These are phyloP conservation scores for Penicillium verrucosum DNA, from an alignment of 2,329 filamentous ascomycete species.

Conservation along the genomic window DNA sequence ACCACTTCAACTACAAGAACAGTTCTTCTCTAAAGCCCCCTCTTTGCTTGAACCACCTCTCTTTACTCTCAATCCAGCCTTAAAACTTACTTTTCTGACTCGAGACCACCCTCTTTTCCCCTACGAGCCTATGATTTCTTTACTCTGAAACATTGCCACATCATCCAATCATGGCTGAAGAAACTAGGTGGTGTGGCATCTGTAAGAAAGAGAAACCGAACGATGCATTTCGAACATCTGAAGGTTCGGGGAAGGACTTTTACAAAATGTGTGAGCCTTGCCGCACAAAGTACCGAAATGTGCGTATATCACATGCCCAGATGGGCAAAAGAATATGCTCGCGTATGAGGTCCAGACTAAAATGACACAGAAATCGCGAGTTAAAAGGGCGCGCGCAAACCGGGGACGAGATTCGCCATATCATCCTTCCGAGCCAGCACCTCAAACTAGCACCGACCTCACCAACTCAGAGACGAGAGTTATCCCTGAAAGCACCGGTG, in stretches of 20 bases:
- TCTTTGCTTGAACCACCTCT: neutral
- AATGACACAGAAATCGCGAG: neutral
- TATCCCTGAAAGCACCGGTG: neutral
- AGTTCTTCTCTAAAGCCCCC: neutral
- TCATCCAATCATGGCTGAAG: neutral
- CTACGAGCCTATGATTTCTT: no score
- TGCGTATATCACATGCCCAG: neutral
- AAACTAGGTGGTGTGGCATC: neutral
- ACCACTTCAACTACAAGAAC: neutral
- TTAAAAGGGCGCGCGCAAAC: neutral
- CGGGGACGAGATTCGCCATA: neutral
- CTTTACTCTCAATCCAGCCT: neutral
- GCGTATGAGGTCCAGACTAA: neutral
- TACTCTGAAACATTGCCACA: neutral
- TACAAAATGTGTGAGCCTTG: neutral
- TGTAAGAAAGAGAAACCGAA: neutral
- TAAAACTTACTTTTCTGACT: neutral
- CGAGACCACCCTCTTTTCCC: no score
- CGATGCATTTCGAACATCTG: neutral
- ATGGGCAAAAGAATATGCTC: neutral
- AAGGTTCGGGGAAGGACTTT: neutral
- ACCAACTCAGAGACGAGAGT: neutral
- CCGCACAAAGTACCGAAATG: neutral
- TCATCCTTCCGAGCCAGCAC: neutral
- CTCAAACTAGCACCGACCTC: neutral